Base-by-base conservation (phyloP, 345 rosid genomes). In the Hibiscus syriacus region DNA sequence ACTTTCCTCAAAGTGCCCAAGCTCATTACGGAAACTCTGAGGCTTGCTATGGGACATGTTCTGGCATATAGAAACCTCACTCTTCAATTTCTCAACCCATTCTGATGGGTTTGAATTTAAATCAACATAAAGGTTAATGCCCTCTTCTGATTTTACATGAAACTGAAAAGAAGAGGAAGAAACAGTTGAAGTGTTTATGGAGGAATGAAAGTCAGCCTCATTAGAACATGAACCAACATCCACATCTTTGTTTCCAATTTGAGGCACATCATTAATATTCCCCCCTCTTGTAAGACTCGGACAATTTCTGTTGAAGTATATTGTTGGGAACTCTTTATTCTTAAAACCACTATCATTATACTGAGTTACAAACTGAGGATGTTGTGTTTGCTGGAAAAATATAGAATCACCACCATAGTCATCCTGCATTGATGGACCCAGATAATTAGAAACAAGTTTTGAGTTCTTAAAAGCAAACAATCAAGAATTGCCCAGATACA, bases 91-190 rank as follows among this genome's bases (percentile, higher is more conserved):
- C 43, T 77, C 82, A 68, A 77, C 77, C 98, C 94, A 92, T 30
- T 87, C 89, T 72, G 82, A 79, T 69, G 90, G 90, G 70, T 72
- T 80, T 49, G 84, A 86, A 73, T 73, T 78, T 55, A 92, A 70
- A 77, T 92, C 98, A 75, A 92, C 93, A 64, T 74, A 82, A 65
- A 92, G 92, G 61, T 83, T 89, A 59, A 92, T 79, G 74, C 98
- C 98, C 68, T 81, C 80, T 66, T 89, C 96, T 72, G 81, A 78
- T 78, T 77, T 75, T 53, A 77, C 96, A 75, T 84, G 79, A 78
- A 87, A 92, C 82, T 92, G 84, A 68, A 92, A 88, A 16, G 84
- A 75, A 76, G 88, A 77, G 39, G 84, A 75, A 54, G 81, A 76
- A 74, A 29, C 67, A 38, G 72, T 69, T 63, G 60, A 23, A 55